These are phyloP conservation scores for Lactarius sp. DNA, from an alignment of 768 basidiomycete species.

Conservation along the genomic window DNA sequence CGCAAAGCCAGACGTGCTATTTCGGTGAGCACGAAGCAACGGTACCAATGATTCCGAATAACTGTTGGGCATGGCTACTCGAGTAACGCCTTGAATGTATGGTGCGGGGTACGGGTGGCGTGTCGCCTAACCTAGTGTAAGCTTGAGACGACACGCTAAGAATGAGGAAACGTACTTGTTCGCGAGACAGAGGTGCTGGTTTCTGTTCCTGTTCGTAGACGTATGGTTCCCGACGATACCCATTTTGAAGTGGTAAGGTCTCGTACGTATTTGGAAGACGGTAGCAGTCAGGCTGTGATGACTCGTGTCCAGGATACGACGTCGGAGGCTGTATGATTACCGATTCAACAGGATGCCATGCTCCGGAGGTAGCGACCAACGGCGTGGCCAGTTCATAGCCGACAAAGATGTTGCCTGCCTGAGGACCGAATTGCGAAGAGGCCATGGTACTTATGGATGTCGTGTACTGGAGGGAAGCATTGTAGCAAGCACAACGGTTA, in stretches of 20 bases:
- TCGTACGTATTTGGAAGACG: not conserved
- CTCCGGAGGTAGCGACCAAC: not conserved
- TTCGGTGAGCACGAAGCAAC: constrained; percentile 3
- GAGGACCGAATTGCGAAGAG: constrained; percentile 14
- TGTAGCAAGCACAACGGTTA: constrained; percentile 13
- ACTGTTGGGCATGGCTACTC: constrained; percentile 6
- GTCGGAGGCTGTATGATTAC: constrained; percentile 3
- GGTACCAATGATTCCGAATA: not conserved
- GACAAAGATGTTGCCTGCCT: constrained; percentile 7
- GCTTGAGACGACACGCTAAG: not conserved
- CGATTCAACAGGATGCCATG: constrained; percentile 13
- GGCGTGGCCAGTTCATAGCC: constrained; percentile 19
- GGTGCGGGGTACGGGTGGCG: not conserved
- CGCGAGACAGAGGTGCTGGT: not conserved
- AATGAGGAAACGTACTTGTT: constrained; percentile 1
- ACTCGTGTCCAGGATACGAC: constrained; percentile 2
- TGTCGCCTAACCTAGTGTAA: not conserved
- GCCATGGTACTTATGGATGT: not conserved
- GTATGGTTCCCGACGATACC: not conserved
- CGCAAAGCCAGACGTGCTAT: not conserved
- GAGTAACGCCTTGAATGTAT: constrained; percentile 10
- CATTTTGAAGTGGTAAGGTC: not conserved
- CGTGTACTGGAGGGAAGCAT: constrained; percentile 10
- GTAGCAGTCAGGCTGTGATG: not conserved
- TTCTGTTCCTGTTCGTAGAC: constrained; percentile 7